phyloP scores from a whole-genome alignment of 352 stramenopile species.

The Blastocystis sp. region DNA sequence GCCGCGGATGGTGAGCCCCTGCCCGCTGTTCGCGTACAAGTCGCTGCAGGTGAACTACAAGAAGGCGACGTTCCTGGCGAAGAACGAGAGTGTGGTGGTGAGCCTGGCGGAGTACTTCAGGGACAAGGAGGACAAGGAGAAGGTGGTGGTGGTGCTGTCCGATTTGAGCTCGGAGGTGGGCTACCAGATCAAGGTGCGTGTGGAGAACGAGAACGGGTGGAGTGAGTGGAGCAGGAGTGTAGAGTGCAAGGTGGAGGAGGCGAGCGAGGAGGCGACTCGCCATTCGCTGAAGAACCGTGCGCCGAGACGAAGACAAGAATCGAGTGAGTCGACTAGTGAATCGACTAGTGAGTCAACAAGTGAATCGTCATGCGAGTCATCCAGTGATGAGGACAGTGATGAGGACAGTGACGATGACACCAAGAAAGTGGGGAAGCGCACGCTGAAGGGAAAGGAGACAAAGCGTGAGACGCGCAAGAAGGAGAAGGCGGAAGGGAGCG shows the following conservation, averaged over 20 bases:
- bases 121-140: not conserved
- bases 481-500: not conserved
- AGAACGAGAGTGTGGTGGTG: not conserved
- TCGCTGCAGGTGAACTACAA: not conserved
- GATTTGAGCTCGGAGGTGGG: not conserved
- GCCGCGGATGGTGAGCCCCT: not conserved
- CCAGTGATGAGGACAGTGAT: too few relatives aligned
- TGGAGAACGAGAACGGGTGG: conserved; percentile 10
- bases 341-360: too few relatives aligned
- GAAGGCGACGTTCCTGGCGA: conserved; percentile 11
- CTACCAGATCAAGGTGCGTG: conserved; percentile 2
- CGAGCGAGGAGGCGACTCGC: too few relatives aligned
- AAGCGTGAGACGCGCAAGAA: not conserved
- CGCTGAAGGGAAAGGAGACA: not conserved
- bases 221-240: not conserved
- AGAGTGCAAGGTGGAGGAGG: not conserved
- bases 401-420: too few relatives aligned
- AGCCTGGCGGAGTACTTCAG: not conserved
- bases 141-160: not conserved
- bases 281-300: too few relatives aligned
- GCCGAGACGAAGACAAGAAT: too few relatives aligned
- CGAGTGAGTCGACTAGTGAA: too few relatives aligned
- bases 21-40: conserved; percentile 7
- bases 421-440: too few relatives aligned
- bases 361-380: too few relatives aligned